Conservation (phyloP, 2,329 filamentous ascomycete genomes). For the Fusarium xylarioides region DNA sequence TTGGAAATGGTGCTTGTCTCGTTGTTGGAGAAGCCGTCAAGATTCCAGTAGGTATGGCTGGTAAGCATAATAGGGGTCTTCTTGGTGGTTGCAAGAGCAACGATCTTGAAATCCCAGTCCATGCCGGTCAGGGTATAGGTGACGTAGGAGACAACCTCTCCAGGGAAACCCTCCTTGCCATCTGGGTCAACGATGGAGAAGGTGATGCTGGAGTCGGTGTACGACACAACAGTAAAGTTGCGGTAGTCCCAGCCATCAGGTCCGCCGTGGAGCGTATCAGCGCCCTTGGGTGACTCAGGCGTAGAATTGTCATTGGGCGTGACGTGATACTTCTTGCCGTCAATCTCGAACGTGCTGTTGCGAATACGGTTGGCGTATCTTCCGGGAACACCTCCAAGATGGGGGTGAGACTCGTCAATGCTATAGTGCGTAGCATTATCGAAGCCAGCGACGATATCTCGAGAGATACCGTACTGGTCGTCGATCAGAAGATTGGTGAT, state of each 20-base stretch:
- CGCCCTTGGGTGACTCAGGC: constrained; percentile 58
- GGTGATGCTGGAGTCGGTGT: constrained; percentile 74
- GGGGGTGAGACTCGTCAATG: constrained; percentile 71
- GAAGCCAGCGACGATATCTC: constrained; percentile 78
- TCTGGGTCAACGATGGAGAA: constrained; percentile 79
- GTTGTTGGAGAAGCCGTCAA: constrained; percentile 81
- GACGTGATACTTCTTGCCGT: constrained; percentile 68
- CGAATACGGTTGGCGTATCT: constrained; percentile 85
- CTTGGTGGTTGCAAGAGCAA: constrained; percentile 74
- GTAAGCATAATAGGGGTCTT: constrained; percentile 86
- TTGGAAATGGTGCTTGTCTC: constrained; percentile 72
- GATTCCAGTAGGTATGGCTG: constrained; percentile 81
- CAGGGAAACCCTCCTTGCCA: constrained; percentile 80
- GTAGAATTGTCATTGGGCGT: constrained; percentile 71
- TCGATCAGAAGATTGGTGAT: constrained; percentile 76
- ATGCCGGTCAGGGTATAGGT: constrained; percentile 75
- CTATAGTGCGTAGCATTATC: constrained; percentile 79
- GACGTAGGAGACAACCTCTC: constrained; percentile 77
- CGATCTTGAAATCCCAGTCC: constrained; percentile 78
- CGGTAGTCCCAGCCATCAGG: constrained; percentile 79
- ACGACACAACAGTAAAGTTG: constrained; percentile 79
- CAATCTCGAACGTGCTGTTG: constrained; percentile 77
- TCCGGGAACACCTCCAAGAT: constrained; percentile 77
- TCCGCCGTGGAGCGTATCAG: constrained; percentile 75
- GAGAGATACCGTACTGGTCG: constrained; percentile 72